Conservation (phyloP, 1,139 yeast genomes). For the Yamadazyma diddensiae region DNA sequence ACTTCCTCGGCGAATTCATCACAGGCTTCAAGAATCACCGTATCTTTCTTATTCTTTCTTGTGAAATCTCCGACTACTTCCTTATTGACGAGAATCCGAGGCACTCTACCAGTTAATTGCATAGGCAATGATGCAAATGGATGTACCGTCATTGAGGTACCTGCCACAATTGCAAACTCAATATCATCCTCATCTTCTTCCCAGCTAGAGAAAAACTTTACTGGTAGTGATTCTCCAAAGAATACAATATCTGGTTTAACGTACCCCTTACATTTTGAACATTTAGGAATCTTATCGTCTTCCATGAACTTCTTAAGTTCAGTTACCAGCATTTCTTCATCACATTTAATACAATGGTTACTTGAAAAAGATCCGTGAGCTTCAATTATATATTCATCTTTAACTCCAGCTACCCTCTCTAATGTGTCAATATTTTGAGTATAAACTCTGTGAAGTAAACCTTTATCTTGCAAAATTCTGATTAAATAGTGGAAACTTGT, state of each 20-base stretch:
- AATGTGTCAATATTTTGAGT: conserved; percentile 93
- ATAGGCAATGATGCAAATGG: conserved; percentile 86
- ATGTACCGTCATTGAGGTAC: conserved; percentile 83
- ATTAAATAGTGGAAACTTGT: conserved; percentile 77
- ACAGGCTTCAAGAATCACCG: conserved; percentile 58
- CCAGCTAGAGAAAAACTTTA: conserved; percentile 63
- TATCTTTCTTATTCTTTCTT: conserved; percentile 53
- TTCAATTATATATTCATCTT: conserved; percentile 64
- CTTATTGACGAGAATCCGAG: conserved; percentile 67
- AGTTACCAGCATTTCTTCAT: conserved; percentile 49
- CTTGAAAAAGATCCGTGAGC: conserved; percentile 94
- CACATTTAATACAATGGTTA: conserved; percentile 80
- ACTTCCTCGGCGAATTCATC: conserved; percentile 59
- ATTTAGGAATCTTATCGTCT: conserved; percentile 48
- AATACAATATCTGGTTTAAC: conserved; percentile 93
- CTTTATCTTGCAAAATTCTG: conserved; percentile 61
- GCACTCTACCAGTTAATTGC: conserved; percentile 48
- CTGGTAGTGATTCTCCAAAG: conserved; percentile 85
- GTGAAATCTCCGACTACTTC: conserved; percentile 76
- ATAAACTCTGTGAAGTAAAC: conserved; percentile 63
- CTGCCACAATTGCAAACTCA: conserved; percentile 85
- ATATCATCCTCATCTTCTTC: conserved; percentile 58
- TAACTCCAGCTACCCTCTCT: conserved; percentile 80
- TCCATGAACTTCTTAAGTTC: conserved; percentile 45
- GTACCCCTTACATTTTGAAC: conserved; percentile 59